Conservation (phyloP, 2,329 filamentous ascomycete genomes). For the Aspergillus thermomutatus region DNA sequence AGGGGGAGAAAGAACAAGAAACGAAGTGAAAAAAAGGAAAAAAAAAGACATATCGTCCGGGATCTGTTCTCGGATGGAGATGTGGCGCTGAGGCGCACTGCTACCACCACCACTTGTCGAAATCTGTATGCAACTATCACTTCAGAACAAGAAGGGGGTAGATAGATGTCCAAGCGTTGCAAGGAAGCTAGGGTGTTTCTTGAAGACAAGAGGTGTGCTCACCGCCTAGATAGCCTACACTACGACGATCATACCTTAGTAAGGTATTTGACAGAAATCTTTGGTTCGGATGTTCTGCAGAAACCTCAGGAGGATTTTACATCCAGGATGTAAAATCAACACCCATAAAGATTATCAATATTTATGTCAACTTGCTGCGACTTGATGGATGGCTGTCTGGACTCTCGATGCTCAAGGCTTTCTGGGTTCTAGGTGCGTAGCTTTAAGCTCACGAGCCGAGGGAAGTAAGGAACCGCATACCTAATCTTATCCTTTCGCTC, state of each 20-base stretch:
- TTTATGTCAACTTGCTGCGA: not conserved
- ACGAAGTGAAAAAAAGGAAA: not conserved
- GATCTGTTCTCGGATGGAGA: not conserved
- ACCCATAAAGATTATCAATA: too few species aligned
- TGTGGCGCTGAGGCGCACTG: constrained; percentile 1
- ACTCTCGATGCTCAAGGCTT: not conserved
- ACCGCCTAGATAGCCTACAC: not conserved
- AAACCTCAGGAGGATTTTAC: too few species aligned
- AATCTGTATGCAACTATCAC: not conserved
- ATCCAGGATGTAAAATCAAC: too few species aligned
- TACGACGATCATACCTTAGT: too few species aligned
- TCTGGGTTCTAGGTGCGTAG: not conserved
- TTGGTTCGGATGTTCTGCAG: too few species aligned
- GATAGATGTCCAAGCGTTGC: not conserved
- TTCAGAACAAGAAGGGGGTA: not conserved
- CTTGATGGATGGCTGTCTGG: not conserved
- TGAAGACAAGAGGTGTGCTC: not conserved
- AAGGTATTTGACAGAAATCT: too few species aligned
- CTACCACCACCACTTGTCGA: not conserved
- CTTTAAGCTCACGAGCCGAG: not conserved
- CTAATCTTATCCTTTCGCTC: not conserved
- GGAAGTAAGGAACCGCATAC: not conserved
- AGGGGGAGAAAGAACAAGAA: not conserved
- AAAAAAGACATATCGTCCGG: not conserved
- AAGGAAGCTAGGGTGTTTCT: too few species aligned